Conservation (phyloP, 2,329 filamentous ascomycete species). For the Ophiostoma sp. region DNA sequence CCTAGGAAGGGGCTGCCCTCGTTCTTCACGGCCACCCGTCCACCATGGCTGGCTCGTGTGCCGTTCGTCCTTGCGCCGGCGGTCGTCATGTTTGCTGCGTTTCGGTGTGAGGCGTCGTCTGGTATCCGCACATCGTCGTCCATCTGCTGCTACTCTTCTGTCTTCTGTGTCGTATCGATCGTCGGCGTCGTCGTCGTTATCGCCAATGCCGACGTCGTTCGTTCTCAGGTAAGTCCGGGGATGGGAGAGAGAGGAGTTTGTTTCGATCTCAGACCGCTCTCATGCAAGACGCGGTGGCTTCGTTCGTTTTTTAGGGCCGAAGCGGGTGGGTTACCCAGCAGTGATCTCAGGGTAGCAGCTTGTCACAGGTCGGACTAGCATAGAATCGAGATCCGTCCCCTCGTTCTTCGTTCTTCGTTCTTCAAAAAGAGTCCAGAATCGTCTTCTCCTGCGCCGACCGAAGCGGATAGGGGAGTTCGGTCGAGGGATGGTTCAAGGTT, state of each 20-base stretch:
- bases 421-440: neutral
- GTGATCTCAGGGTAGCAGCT: neutral
- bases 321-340: neutral
- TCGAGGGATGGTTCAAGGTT: neutral
- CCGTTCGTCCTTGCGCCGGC: slow-evolving; percentile 23
- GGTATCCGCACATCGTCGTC: slow-evolving; percentile 33
- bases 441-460: neutral
- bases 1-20: slow-evolving; percentile 39
- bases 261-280: neutral
- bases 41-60: slow-evolving; percentile 36
- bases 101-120: slow-evolving; percentile 30
- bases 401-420: neutral
- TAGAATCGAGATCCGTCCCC: neutral
- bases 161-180: neutral
- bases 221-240: neutral
- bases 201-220: neutral
- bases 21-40: slow-evolving; percentile 40
- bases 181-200: neutral
- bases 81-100: slow-evolving; percentile 40
- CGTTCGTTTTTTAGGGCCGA: neutral
- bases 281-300: slow-evolving; percentile 3
- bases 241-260: neutral
- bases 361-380: neutral
- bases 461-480: neutral
- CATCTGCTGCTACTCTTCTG: slow-evolving; percentile 4